phyloP scores from a whole-genome alignment of 345 rosid species.

The Citrus hindsii region DNA sequence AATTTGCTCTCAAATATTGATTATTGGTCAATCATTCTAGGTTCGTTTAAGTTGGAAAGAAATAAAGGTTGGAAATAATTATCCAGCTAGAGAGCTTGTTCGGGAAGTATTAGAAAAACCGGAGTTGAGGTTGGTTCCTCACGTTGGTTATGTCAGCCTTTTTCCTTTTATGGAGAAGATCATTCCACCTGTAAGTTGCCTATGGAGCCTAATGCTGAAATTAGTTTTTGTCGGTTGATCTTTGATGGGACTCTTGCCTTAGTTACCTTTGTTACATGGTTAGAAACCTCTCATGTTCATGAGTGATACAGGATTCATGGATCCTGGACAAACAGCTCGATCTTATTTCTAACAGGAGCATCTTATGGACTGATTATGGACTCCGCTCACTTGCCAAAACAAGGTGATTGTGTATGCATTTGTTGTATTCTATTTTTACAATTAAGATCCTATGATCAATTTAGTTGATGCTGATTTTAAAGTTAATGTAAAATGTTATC shows the following conservation, averaged over 20 bases:
- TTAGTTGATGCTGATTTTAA: neutral
- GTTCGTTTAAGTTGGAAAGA: conserved; percentile 84
- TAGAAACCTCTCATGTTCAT: neutral
- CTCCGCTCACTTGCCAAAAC: conserved; percentile 89
- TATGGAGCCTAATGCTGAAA: neutral
- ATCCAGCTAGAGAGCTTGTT: conserved; percentile 58
- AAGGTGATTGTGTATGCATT: conserved; percentile 42
- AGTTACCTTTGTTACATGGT: neutral
- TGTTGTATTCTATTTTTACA: neutral
- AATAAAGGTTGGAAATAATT: conserved; percentile 33
- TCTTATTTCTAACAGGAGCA: conserved; percentile 64
- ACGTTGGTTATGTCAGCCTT: conserved; percentile 89
- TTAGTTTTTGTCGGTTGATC: neutral
- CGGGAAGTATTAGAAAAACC: conserved; percentile 73
- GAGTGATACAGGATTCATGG: conserved; percentile 56
- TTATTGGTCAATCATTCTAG: conserved; percentile 34
- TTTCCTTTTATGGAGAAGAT: conserved; percentile 85
- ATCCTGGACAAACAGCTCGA: conserved; percentile 85
- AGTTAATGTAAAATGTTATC: neutral
- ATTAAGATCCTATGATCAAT: neutral
- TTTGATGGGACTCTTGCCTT: neutral
- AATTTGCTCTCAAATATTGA: conserved; percentile 7
- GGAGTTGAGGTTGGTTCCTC: conserved; percentile 74
- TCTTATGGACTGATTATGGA: conserved; percentile 83
- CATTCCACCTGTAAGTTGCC: conserved; percentile 78